A percentile compares a stretch with the other conserved stretches of the same genome.
These are phyloP conservation scores for Starmerella scarabaei DNA, from an alignment of 805 yeast genomes.

Conservation along the genomic window DNA sequence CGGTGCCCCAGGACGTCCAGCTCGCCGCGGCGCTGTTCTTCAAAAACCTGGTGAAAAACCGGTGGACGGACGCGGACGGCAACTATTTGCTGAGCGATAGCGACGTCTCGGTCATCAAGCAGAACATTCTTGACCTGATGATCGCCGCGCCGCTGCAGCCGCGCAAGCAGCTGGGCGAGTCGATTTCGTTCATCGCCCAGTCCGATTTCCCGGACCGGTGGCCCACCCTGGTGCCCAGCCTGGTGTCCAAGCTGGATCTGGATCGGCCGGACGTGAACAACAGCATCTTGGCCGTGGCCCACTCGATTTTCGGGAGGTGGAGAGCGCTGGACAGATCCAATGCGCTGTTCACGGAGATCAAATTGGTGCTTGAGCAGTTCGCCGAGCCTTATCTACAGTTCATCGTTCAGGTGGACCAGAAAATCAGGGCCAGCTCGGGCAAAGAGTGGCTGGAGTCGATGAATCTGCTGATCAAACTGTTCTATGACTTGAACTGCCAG, in stretches of 20 bases:
- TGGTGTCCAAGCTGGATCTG: slow-evolving; percentile 54
- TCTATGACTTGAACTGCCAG: slow-evolving; percentile 90
- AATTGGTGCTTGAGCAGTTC: slow-evolving; percentile 73
- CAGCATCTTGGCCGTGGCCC: slow-evolving; percentile 84
- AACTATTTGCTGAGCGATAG: slow-evolving; percentile 44
- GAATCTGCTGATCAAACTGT: slow-evolving; percentile 61
- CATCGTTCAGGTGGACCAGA: slow-evolving; percentile 48
- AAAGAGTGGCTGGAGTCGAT: slow-evolving; percentile 32
- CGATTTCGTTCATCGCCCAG: slow-evolving; percentile 84
- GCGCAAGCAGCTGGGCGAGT: slow-evolving; percentile 90
- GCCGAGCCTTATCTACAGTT: slow-evolving; percentile 64
- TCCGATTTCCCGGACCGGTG: slow-evolving; percentile 89
- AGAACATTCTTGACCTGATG: slow-evolving; percentile 77
- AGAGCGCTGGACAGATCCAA: slow-evolving; percentile 87
- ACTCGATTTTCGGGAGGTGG: slow-evolving; percentile 94
- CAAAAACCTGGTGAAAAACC: slow-evolving; percentile 71
- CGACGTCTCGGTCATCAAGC: slow-evolving; percentile 58
- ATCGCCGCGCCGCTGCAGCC: slow-evolving; percentile 51
- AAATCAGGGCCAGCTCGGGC: slow-evolving; percentile 40
- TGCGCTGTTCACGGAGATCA: slow-evolving; percentile 75
- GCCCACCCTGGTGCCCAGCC: slow-evolving; percentile 47
- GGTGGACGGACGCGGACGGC: slow-evolving; percentile 88
- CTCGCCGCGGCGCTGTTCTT: slow-evolving; percentile 84
- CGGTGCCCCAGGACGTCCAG: slow-evolving; percentile 44
- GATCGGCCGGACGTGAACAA: slow-evolving; percentile 46